These are phyloP conservation scores for Thermoascus crustaceus DNA, from an alignment of 2,329 filamentous ascomycete species.

Conservation along the genomic window DNA sequence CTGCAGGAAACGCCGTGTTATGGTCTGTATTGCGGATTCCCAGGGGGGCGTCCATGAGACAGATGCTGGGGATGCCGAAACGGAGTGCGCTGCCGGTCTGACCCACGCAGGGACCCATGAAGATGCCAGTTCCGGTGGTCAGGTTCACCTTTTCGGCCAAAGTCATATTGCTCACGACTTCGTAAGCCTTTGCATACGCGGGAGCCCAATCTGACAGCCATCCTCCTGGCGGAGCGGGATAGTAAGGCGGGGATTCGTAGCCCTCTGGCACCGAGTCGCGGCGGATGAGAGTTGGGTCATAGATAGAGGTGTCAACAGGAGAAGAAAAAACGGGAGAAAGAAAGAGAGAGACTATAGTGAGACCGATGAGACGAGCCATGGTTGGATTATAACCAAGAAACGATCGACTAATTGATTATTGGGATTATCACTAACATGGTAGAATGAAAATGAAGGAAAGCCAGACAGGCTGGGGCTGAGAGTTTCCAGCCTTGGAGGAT, in stretches of 20 bases:
- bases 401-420: no score
- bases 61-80: conserved; percentile 64
- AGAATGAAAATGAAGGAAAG: no score
- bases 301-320: neutral
- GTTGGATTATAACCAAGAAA: neutral
- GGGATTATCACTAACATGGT: no score
- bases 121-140: conserved; percentile 61
- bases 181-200: conserved; percentile 61
- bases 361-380: neutral
- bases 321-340: neutral
- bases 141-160: conserved; percentile 74
- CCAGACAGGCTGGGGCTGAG: no score
- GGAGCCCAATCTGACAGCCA: conserved; percentile 61
- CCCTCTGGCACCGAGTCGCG: conserved; percentile 3
- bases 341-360: conserved; percentile 1
- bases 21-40: conserved; percentile 67
- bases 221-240: conserved; percentile 64
- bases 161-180: conserved; percentile 65
- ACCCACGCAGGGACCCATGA: conserved; percentile 67
- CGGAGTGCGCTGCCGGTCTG: conserved; percentile 65
- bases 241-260: conserved; percentile 50
- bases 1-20: conserved; percentile 68
- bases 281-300: neutral
- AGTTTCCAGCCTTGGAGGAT: no score
- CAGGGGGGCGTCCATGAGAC: conserved; percentile 62